Percentiles rank a stretch among this genome's conserved stretches.
These are phyloP conservation scores for Trametes meyenii DNA, from an alignment of 768 basidiomycete genomes.

Conservation along the genomic window DNA sequence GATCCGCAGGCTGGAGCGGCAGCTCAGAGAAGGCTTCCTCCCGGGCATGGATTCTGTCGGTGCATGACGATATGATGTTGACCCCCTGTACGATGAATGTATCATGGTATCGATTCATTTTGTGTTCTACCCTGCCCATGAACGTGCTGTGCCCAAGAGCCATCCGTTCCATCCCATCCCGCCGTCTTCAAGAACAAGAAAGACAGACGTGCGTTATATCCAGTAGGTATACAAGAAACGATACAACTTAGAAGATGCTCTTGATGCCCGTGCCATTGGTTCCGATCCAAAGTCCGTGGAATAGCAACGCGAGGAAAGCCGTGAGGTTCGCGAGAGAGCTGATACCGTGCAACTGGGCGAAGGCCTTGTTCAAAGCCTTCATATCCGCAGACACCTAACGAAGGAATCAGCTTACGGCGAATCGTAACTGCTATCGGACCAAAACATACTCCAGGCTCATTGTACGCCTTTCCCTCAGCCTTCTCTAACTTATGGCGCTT, in stretches of 20 bases:
- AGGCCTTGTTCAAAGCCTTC: constrained; percentile 68
- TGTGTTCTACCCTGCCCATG: constrained; percentile 34
- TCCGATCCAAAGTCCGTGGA: constrained; percentile 76
- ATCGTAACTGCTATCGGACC: constrained; percentile 1
- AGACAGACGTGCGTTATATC: background rate
- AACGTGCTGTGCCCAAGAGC: constrained; percentile 15
- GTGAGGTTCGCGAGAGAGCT: constrained; percentile 68
- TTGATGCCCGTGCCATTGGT: constrained; percentile 47
- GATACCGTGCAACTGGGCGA: constrained; percentile 68
- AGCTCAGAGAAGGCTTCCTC: constrained; percentile 81
- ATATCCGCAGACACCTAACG: constrained; percentile 41
- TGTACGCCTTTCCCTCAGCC: constrained; percentile 67
- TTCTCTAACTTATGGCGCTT: constrained; percentile 74
- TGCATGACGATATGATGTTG: constrained; percentile 48
- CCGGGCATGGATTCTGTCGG: constrained; percentile 79
- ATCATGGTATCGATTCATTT: constrained; percentile 27
- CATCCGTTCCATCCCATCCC: background rate
- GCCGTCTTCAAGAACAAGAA: background rate
- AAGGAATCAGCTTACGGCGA: constrained; percentile 1
- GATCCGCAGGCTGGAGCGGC: constrained; percentile 80
- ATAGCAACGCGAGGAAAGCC: constrained; percentile 58
- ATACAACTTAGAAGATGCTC: constrained; percentile 12
- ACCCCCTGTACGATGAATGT: constrained; percentile 26
- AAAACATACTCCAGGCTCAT: constrained; percentile 60
- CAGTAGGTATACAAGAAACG: background rate